Conservation (phyloP, 208 protist genomes). For the Wallacemonas collosoma region DNA sequence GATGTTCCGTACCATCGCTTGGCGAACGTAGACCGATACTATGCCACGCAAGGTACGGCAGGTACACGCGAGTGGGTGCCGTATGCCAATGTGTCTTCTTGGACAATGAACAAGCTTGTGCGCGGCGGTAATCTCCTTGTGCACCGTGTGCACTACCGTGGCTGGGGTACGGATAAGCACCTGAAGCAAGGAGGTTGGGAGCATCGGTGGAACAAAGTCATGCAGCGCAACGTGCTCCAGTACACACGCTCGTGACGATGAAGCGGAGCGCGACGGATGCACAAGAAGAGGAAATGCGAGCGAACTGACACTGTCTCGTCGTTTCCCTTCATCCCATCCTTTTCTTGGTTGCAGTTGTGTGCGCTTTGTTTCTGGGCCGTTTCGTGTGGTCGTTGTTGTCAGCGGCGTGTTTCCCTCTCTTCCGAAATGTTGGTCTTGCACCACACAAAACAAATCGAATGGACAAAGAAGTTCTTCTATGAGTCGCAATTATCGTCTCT, state of each 20-base stretch:
- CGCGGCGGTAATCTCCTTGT: conserved; percentile 84
- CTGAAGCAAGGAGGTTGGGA: conserved; percentile 88
- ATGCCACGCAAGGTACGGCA: conserved; percentile 74
- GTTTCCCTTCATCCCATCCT: neutral
- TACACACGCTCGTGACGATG: conserved; percentile 75
- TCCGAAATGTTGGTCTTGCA: no score
- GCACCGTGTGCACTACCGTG: conserved; percentile 86
- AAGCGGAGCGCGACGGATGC: neutral
- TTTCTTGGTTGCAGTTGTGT: conserved; percentile 11
- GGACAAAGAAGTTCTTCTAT: no score
- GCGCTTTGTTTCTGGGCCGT: neutral
- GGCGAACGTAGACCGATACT: conserved; percentile 84
- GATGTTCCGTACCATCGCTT: conserved; percentile 81
- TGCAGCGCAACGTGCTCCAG: conserved; percentile 87
- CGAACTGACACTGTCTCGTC: conserved; percentile 11
- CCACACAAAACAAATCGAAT: no score
- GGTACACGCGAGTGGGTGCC: conserved; percentile 91
- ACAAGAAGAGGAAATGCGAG: neutral
- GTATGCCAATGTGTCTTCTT: conserved; percentile 88
- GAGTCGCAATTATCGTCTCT: no score
- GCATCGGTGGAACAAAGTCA: conserved; percentile 91
- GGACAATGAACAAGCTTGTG: conserved; percentile 92
- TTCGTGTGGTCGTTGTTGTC: no score
- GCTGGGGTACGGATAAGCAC: conserved; percentile 79
- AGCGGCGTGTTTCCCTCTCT: no score